phyloP scores from a whole-genome alignment of 2,329 filamentous ascomycete species.

The Cladophialophora carrionii region DNA sequence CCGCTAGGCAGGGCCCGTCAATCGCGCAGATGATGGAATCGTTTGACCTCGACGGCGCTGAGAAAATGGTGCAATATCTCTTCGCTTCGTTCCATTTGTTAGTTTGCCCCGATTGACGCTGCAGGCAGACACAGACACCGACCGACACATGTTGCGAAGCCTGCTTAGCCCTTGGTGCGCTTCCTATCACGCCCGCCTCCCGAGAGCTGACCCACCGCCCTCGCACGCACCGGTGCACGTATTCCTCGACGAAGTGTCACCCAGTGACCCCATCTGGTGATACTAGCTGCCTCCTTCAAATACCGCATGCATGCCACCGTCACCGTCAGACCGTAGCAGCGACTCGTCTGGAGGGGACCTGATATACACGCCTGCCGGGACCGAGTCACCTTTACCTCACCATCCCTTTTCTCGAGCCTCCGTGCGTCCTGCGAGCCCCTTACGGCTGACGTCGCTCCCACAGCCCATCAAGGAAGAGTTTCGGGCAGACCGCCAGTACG shows the following conservation, averaged over 20 bases:
- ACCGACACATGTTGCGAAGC: neutral
- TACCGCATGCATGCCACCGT: constrained; percentile 42
- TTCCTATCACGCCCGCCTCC: constrained; percentile 5
- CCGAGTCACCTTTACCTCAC: constrained; percentile 34
- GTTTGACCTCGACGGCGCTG: neutral
- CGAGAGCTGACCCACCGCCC: neutral
- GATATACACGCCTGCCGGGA: constrained; percentile 37
- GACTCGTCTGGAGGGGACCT: constrained; percentile 36
- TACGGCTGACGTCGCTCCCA: constrained; percentile 34
- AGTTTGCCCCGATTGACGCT: constrained; percentile 5
- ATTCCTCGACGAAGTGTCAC: neutral
- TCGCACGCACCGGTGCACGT: constrained; percentile 7
- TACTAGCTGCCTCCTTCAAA: constrained; percentile 2
- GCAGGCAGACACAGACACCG: constrained; percentile 4
- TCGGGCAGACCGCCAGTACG: constrained; percentile 21
- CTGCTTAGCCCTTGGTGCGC: neutral
- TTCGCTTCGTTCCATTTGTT: constrained; percentile 7
- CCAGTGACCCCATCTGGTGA: constrained; percentile 19
- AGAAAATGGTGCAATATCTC: constrained; percentile 1
- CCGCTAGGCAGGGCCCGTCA: neutral
- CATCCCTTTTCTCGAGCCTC: constrained; percentile 17
- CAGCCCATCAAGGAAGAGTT: constrained; percentile 39
- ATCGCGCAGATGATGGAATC: constrained; percentile 14
- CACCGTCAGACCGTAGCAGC: constrained; percentile 36
- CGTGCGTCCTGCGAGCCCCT: constrained; percentile 30